Evolutionary conservation across 805 yeast species (phyloP), one percentile per base, ranked within the genome.

Genomic region (Wilhelminamyces savonicus): DNA sequence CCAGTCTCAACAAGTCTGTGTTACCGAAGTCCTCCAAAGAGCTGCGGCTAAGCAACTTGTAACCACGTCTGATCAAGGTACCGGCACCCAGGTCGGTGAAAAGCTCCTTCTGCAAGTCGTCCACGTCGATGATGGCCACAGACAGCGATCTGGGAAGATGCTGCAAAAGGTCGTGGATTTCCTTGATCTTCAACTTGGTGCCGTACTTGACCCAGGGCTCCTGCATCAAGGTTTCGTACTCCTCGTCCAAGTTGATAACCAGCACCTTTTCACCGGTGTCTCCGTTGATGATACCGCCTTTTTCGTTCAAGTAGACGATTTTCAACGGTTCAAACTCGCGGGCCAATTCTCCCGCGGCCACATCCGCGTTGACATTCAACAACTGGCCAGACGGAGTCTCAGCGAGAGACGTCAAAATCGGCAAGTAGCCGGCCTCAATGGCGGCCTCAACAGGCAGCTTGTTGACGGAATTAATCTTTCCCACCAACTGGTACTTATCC

Each of bases 1-100:
- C 92, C 28, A 70, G 54, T 60, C 95, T 75, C 44, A 92, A 72
- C 31, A 76, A 62, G 50, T 84, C 95, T n/a, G 85, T 74, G 36
- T 78, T 75, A 21, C 65, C 54, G 54, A 88, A 82, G 39, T 83
- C 90, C 22, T 66, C 59, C 31, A 87, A 62, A 14, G 82, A 73
- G 48, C 75, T 71, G 54, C 86, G 77, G 48, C 76, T 78, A 34
- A 81, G 56, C 43, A 92, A 71, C 62, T 85, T 86, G 66, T 90
- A 85, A 39, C 99, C 99, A 60, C 98, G 79, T 73, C 98, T 82
- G 48, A 92, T 87, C 66, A 92, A 71, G 26, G 99, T 92, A 53
- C 99, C 99, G 18, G 98, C 99, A 59, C 99, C 99, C 12, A 95
- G 82, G 58, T 92, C 98, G 23, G 99, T 92, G 64, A 92, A 92